Evolutionary conservation across 441 rosid genomes (phyloP).

Genomic region (Metrosideros polymorpha): DNA sequence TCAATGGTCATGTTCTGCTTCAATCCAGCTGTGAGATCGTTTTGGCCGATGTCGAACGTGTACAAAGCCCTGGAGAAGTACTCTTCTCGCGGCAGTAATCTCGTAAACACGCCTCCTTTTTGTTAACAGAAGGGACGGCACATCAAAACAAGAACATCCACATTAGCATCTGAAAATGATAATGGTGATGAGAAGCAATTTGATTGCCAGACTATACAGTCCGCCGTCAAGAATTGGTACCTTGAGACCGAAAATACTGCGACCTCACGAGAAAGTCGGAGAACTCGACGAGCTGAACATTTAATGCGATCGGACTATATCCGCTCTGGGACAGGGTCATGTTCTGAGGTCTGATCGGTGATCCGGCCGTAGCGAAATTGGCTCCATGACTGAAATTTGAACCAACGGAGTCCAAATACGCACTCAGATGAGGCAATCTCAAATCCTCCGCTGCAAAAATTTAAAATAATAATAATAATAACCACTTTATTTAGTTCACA

Average conservation of each 20-base stretch:
- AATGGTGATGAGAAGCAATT: background rate
- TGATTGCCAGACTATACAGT: background rate
- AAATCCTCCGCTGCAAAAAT: background rate
- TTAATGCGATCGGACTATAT: conserved; percentile 5
- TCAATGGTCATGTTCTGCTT: background rate
- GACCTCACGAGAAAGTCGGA: conserved; percentile 1
- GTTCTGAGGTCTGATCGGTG: conserved; percentile 5
- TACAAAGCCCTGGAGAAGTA: conserved; percentile 2
- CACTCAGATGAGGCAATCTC: conserved; percentile 7
- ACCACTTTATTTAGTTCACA: background rate
- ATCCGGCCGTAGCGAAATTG: conserved; percentile 9
- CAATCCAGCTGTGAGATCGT: conserved; percentile 11
- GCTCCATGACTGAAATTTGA: conserved; percentile 10
- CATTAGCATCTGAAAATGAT: background rate
- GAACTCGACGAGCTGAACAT: conserved; percentile 8
- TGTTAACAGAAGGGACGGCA: background rate
- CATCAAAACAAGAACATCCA: background rate
- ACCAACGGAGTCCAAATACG: conserved; percentile 11
- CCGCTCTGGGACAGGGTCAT: conserved; percentile 7
- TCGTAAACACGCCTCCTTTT: background rate
- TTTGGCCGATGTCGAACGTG: conserved; percentile 9
- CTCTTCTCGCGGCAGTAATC: background rate
- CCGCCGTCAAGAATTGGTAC: background rate
- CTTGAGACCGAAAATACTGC: background rate
- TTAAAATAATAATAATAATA: background rate